phyloP scores from a whole-genome alignment of 108 stramenopile species.

The Parmales sp. region DNA sequence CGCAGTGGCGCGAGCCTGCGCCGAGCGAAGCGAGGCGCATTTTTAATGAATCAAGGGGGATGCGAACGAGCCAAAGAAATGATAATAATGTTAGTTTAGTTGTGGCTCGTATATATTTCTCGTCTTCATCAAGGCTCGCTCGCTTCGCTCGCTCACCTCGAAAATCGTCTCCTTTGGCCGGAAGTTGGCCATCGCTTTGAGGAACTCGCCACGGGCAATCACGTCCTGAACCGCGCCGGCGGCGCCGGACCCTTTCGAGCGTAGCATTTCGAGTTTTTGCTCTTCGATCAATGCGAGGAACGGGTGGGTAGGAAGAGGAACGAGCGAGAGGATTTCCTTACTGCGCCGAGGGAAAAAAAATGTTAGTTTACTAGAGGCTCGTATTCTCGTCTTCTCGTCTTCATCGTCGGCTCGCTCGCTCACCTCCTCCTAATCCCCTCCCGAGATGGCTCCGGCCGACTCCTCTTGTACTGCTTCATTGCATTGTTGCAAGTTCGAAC shows the following conservation, averaged over 20 bases:
- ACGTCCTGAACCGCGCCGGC: not conserved
- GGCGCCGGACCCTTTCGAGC: not conserved
- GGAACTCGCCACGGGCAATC: constrained; percentile 36
- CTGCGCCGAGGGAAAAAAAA: not conserved
- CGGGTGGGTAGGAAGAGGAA: not conserved
- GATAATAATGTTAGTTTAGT: too few relatives aligned
- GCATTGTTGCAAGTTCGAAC: constrained; percentile 40
- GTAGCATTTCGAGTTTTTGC: not conserved
- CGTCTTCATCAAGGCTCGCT: too few relatives aligned
- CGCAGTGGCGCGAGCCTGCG: constrained; percentile 73
- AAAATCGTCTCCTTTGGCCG: constrained; percentile 94
- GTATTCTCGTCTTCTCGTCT: too few relatives aligned
- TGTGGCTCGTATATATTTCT: too few relatives aligned
- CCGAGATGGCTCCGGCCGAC: constrained; percentile 74
- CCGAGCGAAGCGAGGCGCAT: too few relatives aligned
- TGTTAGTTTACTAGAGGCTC: too few relatives aligned
- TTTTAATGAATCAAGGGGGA: too few relatives aligned
- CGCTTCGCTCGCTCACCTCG: too few relatives aligned
- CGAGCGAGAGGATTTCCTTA: not conserved
- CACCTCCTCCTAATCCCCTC: constrained; percentile 72
- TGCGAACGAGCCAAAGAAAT: too few relatives aligned
- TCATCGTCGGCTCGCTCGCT: constrained; percentile 65
- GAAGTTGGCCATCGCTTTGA: constrained; percentile 72
- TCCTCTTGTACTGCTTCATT: constrained; percentile 89
- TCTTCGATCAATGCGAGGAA: not conserved